Evolutionary conservation across 129 eudicot genomes (phyloP), one percentile per base, ranked within the genome.

Genomic region (Pseudognaphalium luteoalbum): DNA sequence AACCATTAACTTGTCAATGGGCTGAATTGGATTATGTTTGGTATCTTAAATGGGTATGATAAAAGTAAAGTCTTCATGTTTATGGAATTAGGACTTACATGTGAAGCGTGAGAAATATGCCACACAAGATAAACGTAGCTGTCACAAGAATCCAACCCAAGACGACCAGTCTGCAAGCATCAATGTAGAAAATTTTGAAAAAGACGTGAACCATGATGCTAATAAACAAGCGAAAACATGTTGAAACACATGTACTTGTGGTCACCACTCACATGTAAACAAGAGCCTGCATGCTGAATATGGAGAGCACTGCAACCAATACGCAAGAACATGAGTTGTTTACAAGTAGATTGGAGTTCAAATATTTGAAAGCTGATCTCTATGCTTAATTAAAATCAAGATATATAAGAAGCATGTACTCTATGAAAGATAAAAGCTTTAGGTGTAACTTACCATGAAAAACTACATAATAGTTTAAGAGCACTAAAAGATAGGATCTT

Each of bases 131-230:
- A 70, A 89, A 87, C 14, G 97, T 89, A 71, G 79, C 72, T 4
- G 99, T 85, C 34, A 95, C 89, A 37, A 91, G 92, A 73, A 95
- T 84, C 99, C 99, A 95, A 32, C 94, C 94, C 10, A 86, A 21
- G 33, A 91, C 74, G 83, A 89, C 88, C 87, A 95, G 73, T 64
- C 99, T 95, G 89, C 86, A 87, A 61, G 35, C 52, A 54, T 73
- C 50, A 58, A 80, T 41, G 28, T 35, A 37, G 51, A 68, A 39
- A 39, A 17, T 30, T 66, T 7, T 32, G 41, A 67, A 73, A 52
- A 37, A 72, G 34, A 51, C 17, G 28, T n/a, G 20, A 52, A 35
- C 44, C 1, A 14, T 2, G 77, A 20, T 3, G 30, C 9, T 7
- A 52, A 25, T 35, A 64, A 51, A 54, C 50, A 66, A 37, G 35